phyloP scores from a whole-genome alignment of 305 asterid genomes.

The Plantago coronopus region DNA sequence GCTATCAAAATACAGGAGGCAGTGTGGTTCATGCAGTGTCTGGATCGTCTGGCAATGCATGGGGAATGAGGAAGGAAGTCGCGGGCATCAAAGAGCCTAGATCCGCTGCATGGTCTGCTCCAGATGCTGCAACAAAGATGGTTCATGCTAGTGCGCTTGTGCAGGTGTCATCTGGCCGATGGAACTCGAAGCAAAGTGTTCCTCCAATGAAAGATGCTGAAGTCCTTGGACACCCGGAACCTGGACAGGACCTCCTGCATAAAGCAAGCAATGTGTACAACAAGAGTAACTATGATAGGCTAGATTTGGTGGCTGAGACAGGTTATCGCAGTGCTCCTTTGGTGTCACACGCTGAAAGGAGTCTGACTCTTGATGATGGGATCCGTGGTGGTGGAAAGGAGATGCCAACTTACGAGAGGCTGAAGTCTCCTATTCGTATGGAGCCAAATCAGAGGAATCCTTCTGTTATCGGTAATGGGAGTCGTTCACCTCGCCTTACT shows the following conservation, averaged over 20 bases:
- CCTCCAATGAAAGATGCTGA: conserved; percentile 46
- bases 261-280: conserved; percentile 26
- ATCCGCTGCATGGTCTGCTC: conserved; percentile 65
- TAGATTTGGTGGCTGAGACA: conserved; percentile 31
- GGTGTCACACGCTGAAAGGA: conserved; percentile 46
- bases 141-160: conserved; percentile 95
- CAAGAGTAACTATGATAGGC: conserved; percentile 32
- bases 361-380: conserved; percentile 44
- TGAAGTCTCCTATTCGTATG: conserved; percentile 28
- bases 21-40: conserved; percentile 40
- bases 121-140: conserved; percentile 66
- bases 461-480: conserved; percentile 30
- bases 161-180: conserved; percentile 84
- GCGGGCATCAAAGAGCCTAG: conserved; percentile 46
- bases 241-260: conserved; percentile 32
- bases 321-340: conserved; percentile 35
- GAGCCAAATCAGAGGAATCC: conserved; percentile 47
- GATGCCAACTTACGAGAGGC: conserved; percentile 39
- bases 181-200: conserved; percentile 69
- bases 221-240: conserved; percentile 35
- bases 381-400: conserved; percentile 41
- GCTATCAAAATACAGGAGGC: conserved; percentile 43
- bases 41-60: conserved; percentile 69
- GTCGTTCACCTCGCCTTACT: conserved; percentile 28
- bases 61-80: conserved; percentile 77